Evolutionary conservation across 2,329 filamentous ascomycete species (phyloP).

Genomic region (Diatrype stigma): DNA sequence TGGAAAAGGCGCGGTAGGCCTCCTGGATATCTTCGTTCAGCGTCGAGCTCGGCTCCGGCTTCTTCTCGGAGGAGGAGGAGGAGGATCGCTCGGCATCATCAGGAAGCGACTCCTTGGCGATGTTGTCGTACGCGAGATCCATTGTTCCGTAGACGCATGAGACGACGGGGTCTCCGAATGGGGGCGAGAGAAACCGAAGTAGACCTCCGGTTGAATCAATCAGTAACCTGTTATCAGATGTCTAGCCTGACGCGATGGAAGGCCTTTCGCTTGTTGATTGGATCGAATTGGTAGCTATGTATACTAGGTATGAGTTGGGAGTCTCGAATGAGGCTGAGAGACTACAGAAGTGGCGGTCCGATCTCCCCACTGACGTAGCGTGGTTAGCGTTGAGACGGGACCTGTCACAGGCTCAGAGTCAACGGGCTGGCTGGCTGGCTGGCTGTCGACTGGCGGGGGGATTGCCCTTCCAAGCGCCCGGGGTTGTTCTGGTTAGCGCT

Average conservation of each 20-base stretch:
- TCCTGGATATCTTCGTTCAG: slow-evolving; percentile 90
- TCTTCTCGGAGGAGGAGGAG: slow-evolving; percentile 31
- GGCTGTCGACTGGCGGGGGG: too few relatives aligned
- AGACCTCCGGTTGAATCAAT: too few relatives aligned
- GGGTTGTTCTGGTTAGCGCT: too few relatives aligned
- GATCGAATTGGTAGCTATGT: background rate
- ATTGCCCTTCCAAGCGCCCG: too few relatives aligned
- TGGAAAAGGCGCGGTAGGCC: slow-evolving; percentile 89
- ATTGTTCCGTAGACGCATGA: slow-evolving; percentile 44
- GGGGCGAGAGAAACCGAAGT: too few relatives aligned
- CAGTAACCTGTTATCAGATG: too few relatives aligned
- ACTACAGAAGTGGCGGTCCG: background rate
- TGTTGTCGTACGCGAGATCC: slow-evolving; percentile 97
- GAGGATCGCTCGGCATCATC: slow-evolving; percentile 51
- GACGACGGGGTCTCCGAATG: too few relatives aligned
- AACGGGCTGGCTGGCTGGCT: too few relatives aligned
- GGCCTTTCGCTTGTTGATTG: background rate
- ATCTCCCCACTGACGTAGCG: background rate
- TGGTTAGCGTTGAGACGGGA: background rate
- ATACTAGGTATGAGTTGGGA: background rate
- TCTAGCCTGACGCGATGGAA: background rate
- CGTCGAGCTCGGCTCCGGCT: slow-evolving; percentile 44
- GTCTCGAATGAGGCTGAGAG: background rate
- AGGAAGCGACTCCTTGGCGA: slow-evolving; percentile 74
- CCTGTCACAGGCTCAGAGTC: background rate